phyloP scores from a whole-genome alignment of 1,139 yeast species.

The Hyphopichia buzzinii region DNA sequence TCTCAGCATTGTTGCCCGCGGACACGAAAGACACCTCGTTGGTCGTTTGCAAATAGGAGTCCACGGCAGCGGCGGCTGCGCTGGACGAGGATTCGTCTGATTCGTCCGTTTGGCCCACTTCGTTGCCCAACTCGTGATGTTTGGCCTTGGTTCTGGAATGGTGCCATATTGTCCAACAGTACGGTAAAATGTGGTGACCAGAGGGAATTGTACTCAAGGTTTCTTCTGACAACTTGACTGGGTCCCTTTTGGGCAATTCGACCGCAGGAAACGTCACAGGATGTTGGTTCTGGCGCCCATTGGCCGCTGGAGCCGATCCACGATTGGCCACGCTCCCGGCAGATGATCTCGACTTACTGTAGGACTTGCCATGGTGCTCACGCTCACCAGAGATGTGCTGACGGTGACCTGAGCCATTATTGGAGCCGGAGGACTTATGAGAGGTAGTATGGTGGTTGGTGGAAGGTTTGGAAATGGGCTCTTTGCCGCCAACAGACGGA shows the following conservation, averaged over 20 bases:
- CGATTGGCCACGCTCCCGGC: background rate
- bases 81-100: slow-evolving; percentile 9
- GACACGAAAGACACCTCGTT: slow-evolving; percentile 35
- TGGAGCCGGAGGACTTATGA: slow-evolving; percentile 4
- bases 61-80: slow-evolving; percentile 26
- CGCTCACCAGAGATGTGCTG: slow-evolving; percentile 8
- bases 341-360: background rate
- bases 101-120: slow-evolving; percentile 13
- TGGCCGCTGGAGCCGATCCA: slow-evolving; percentile 4
- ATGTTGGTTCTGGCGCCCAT: slow-evolving; percentile 8
- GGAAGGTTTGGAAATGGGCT: background rate
- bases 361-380: slow-evolving; percentile 1
- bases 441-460: background rate
- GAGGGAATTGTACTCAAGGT: slow-evolving; percentile 28
- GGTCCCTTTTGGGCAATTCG: slow-evolving; percentile 36
- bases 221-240: slow-evolving; percentile 31
- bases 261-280: slow-evolving; percentile 12
- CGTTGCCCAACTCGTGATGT: slow-evolving; percentile 15
- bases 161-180: slow-evolving; percentile 52
- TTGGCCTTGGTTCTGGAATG: slow-evolving; percentile 35
- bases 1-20: slow-evolving; percentile 14
- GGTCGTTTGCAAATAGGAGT: slow-evolving; percentile 43
- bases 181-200: slow-evolving; percentile 42
- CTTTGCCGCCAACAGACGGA: slow-evolving; percentile 11
- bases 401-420: slow-evolving; percentile 9